Percentiles rank a stretch among this genome's conserved stretches.
Evolutionary conservation across 345 rosid species (phyloP).

Genomic region (Heritiera fomes): DNA sequence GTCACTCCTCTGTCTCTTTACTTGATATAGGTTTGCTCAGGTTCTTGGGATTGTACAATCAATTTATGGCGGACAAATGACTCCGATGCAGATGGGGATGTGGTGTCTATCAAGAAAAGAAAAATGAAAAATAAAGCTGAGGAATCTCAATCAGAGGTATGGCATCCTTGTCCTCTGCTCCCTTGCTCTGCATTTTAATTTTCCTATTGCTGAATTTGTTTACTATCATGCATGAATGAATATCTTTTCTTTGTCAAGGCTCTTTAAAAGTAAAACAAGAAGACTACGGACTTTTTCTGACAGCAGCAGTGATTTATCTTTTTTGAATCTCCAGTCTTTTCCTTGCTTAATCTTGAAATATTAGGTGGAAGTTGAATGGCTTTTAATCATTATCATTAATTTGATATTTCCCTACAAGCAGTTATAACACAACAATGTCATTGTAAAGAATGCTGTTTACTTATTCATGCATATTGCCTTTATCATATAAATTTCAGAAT

Average conservation of each 20-base stretch:
- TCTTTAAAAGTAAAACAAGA: slow-evolving; percentile 2
- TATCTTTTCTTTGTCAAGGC: background rate
- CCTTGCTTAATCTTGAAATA: background rate
- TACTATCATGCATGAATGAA: background rate
- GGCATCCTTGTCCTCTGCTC: background rate
- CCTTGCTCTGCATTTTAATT: slow-evolving; percentile 17
- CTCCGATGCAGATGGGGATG: slow-evolving; percentile 49
- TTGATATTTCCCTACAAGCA: background rate
- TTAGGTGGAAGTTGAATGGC: background rate
- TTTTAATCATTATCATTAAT: background rate
- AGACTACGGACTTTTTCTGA: background rate
- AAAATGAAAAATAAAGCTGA: slow-evolving; percentile 62
- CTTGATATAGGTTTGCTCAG: slow-evolving; percentile 68
- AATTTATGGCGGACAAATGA: slow-evolving; percentile 74
- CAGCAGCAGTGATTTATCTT: background rate
- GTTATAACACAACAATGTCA: background rate
- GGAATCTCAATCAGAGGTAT: slow-evolving; percentile 80
- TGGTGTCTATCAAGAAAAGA: slow-evolving; percentile 77
- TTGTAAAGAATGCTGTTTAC: background rate
- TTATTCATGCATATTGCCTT: background rate
- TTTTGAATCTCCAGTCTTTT: background rate
- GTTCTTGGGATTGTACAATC: slow-evolving; percentile 94
- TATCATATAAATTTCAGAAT: slow-evolving; percentile 6
- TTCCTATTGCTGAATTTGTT: slow-evolving; percentile 4
- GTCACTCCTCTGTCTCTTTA: slow-evolving; percentile 11